Base-by-base conservation (phyloP, 257 asterid genomes). In the Capsicum pubescens region DNA sequence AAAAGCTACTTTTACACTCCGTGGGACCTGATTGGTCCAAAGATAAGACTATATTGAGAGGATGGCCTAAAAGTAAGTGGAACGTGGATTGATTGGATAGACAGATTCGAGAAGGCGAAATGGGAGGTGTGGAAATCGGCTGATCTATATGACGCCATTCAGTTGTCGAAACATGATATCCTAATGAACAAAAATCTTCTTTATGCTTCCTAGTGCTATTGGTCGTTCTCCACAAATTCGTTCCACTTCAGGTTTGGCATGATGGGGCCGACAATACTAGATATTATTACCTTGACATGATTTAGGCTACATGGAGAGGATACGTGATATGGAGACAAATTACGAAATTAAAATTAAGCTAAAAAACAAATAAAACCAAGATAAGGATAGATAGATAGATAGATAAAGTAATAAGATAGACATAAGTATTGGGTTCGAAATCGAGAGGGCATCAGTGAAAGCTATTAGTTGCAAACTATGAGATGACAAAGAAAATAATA, bases 71-170 rank as follows among this genome's bases (percentile, higher is more conserved):
- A 17, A 42, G 74, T 60, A 21, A 42, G 74, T 60, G 13, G 71
- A 42, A 12, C 21, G 7, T 80, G 74, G 83, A 80, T 21, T 21
- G 83, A 80, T 80, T 80, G 83, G 83, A 74, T 80, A 8, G 83
- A 80, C 39, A 11, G 72, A 46, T 74, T 80, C 1, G 72, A 57
- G 35, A 80, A 46, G 83, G 71, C 59, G 6, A 80, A 80, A 80
- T 21, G 83, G 19, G 54, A 60, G 12, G 70, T 80, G 4, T 60
- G 83, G 83, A 80, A 60, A 59, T 35, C 74, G 4, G 48, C 83
- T 9, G 74, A 52, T 32, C 60, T 80, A 42, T 80, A 80, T 10
- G 74, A 80, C 10, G 83, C 74, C 9, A 80, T 80, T 60, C 83
- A 80, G 42, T 66, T 80, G 57, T 80, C 83, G 17, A 80, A 60